Percentiles rank a stretch among this genome's conserved stretches.
phyloP scores from a whole-genome alignment of 78 protist species.

The Protostelium mycophagum region DNA sequence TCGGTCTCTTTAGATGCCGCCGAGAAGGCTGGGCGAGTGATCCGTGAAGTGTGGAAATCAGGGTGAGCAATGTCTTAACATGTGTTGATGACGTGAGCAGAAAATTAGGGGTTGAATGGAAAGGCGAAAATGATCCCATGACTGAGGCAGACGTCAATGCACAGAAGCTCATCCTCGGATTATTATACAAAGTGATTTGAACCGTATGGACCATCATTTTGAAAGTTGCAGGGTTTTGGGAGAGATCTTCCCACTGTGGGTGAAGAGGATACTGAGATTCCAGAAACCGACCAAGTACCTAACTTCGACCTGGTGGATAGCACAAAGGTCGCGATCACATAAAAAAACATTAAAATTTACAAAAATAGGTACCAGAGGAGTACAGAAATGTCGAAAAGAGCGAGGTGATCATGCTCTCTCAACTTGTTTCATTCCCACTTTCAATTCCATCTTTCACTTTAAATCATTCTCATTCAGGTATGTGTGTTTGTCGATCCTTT shows the following conservation, averaged over 20 bases:
- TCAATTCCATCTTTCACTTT: neutral
- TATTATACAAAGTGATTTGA: constrained; percentile 7
- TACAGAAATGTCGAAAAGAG: neutral
- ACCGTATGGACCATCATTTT: neutral
- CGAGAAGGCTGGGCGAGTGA: neutral
- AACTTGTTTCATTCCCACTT: neutral
- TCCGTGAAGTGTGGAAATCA: neutral
- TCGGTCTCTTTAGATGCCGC: neutral
- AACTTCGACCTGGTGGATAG: neutral
- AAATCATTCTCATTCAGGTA: neutral
- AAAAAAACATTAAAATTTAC: neutral
- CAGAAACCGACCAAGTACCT: constrained; percentile 2
- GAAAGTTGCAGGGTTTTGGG: neutral
- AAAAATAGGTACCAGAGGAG: neutral
- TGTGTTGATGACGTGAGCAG: neutral
- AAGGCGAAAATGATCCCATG: constrained; percentile 57
- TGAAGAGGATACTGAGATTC: constrained; percentile 46
- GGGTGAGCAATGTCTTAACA: neutral
- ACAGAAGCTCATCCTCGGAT: constrained; percentile 50
- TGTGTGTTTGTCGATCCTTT: constrained; percentile 50
- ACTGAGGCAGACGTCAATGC: constrained; percentile 44
- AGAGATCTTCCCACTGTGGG: constrained; percentile 31
- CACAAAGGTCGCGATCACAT: neutral
- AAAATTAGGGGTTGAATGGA: neutral
- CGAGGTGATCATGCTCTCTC: constrained; percentile 11